Conservation (phyloP, 2,329 filamentous ascomycete genomes). For the Colletotrichum echinochloae region DNA sequence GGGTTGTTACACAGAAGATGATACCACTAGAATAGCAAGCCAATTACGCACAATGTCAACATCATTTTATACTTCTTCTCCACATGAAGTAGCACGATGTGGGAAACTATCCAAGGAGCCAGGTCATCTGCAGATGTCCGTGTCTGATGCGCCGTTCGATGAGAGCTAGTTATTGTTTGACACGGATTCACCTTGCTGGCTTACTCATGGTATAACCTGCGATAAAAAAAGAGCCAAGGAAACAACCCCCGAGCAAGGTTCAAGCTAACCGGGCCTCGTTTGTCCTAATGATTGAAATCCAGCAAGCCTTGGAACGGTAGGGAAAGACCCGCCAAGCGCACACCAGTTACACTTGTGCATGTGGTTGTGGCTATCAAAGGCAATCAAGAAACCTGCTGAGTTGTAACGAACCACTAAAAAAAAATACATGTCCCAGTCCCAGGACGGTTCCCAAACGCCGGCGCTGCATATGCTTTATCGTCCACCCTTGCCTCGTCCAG, state of each 20-base stretch:
- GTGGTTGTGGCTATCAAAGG: no score
- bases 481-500: slow-evolving; percentile 1
- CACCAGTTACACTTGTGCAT: not conserved
- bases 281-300: not conserved
- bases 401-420: slow-evolving; percentile 5
- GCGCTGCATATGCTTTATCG: slow-evolving; percentile 36
- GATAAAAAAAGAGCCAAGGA: no score
- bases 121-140: not conserved
- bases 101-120: not conserved
- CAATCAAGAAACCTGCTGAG: not conserved
- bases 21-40: slow-evolving; percentile 43
- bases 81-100: not conserved
- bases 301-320: not conserved
- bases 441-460: slow-evolving; percentile 21
- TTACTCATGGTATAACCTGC: no score
- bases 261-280: not conserved
- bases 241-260: no score
- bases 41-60: slow-evolving; percentile 35
- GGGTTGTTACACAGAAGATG: slow-evolving; percentile 41
- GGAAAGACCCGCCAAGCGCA: not conserved
- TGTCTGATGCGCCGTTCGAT: no score
- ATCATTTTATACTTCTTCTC: slow-evolving; percentile 13
- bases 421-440: slow-evolving; percentile 12
- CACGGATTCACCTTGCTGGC: not conserved
- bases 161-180: not conserved